phyloP scores from a whole-genome alignment of 768 basidiomycete genomes.

The Agaricus sinodeliciosus region DNA sequence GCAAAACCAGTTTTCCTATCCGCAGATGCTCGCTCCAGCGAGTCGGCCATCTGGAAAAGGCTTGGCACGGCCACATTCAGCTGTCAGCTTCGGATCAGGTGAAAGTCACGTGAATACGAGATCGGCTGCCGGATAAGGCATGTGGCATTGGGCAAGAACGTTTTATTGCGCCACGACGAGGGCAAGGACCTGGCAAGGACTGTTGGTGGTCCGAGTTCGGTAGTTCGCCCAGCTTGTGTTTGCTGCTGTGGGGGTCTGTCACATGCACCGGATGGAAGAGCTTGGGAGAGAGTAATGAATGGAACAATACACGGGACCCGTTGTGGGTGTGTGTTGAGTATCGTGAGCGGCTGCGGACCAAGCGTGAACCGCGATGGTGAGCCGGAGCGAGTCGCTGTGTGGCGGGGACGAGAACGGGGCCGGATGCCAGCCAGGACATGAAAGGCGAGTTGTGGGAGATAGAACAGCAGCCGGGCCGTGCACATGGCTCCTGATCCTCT shows the following conservation, averaged over 20 bases:
- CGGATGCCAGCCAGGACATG: no score
- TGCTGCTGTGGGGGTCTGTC: background rate
- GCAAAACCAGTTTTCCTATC: constrained; percentile 10
- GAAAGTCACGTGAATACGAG: no score
- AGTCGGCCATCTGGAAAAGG: constrained; percentile 9
- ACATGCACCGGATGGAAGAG: background rate
- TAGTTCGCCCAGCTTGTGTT: background rate
- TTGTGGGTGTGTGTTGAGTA: no score
- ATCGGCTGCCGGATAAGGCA: background rate
- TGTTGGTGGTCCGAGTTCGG: no score
- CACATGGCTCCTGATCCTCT: background rate
- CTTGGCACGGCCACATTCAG: no score
- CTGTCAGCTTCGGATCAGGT: no score
- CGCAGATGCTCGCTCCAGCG: constrained; percentile 24
- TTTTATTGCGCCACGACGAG: background rate
- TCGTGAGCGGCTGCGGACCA: no score
- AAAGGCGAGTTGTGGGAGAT: background rate
- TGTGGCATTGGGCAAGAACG: background rate
- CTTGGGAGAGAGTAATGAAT: background rate
- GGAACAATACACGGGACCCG: no score
- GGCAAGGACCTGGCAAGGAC: no score
- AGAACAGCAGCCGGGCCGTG: background rate
- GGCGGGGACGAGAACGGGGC: background rate
- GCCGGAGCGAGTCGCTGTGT: no score
- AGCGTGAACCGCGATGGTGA: no score